Percentiles rank a stretch among this genome's conserved stretches.
These are phyloP conservation scores for Colletotrichum navitas DNA, from an alignment of 2,329 filamentous ascomycete species.

Conservation along the genomic window DNA sequence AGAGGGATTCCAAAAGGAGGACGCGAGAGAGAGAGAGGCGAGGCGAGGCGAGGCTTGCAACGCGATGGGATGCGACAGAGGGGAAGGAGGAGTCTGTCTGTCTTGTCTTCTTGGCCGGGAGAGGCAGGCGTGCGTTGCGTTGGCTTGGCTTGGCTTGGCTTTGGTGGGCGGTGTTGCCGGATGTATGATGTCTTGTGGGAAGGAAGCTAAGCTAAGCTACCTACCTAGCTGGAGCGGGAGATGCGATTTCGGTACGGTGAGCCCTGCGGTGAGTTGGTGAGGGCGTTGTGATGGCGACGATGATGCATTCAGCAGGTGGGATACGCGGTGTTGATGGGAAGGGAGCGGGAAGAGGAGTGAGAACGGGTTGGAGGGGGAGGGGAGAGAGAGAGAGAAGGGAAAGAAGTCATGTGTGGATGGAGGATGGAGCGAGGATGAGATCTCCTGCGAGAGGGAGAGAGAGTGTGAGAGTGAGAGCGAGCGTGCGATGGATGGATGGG, in stretches of 20 bases:
- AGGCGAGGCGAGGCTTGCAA: background rate
- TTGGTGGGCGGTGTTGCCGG: conserved; percentile 8
- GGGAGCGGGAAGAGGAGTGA: background rate
- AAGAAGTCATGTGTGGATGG: background rate
- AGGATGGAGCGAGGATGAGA: conserved; percentile 9
- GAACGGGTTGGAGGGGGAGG: background rate
- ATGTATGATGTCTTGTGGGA: background rate
- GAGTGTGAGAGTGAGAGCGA: background rate
- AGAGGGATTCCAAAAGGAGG: background rate
- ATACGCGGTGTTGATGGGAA: background rate
- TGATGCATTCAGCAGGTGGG: background rate
- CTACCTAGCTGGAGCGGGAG: background rate
- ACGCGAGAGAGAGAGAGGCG: no score
- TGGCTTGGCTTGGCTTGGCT: background rate
- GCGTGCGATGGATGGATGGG: conserved; percentile 4
- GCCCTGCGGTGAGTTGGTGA: background rate
- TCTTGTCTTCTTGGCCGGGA: background rate
- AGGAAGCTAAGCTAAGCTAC: conserved; percentile 1
- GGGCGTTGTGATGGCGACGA: conserved; percentile 5
- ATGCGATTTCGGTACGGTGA: background rate
- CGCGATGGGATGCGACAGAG: conserved; percentile 4
- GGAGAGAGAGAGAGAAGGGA: background rate
- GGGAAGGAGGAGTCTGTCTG: background rate
- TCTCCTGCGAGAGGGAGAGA: conserved; percentile 1
- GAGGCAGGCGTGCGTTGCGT: background rate